These are phyloP conservation scores for Pholiota molesta DNA, from an alignment of 768 basidiomycete genomes.

Conservation along the genomic window DNA sequence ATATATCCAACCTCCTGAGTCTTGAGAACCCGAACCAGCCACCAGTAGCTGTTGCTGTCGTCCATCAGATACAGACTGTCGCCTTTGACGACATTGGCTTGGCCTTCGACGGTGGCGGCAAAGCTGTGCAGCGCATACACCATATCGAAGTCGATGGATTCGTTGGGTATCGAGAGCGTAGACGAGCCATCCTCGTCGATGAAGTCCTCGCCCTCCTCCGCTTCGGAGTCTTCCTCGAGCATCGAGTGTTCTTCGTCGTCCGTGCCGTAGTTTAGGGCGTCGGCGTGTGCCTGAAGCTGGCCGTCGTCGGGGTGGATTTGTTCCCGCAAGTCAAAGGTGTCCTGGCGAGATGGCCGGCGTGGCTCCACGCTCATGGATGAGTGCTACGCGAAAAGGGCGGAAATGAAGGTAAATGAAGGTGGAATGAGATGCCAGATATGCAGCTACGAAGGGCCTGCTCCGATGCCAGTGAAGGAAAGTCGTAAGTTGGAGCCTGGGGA, in stretches of 20 bases:
- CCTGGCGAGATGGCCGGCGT: conserved; percentile 38
- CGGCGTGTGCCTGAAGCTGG: conserved; percentile 43
- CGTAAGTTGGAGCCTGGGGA: neutral
- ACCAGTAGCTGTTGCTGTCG: conserved; percentile 99
- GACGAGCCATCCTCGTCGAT: conserved; percentile 80
- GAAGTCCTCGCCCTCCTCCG: conserved; percentile 76
- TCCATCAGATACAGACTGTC: conserved; percentile 97
- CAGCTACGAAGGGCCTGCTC: conserved; percentile 18
- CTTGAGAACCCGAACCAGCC: conserved; percentile 98
- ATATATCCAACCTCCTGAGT: conserved; percentile 99
- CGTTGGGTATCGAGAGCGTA: conserved; percentile 85
- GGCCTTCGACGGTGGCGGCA: conserved; percentile 96
- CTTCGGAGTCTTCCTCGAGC: conserved; percentile 83
- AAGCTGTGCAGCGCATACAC: conserved; percentile 96
- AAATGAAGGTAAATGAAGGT: conserved; percentile 18
- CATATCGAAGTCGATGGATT: conserved; percentile 91
- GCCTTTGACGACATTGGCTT: conserved; percentile 98
- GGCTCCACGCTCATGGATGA: conserved; percentile 31
- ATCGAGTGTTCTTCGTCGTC: conserved; percentile 83
- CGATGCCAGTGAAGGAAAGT: conserved; percentile 11
- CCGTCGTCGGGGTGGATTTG: conserved; percentile 58
- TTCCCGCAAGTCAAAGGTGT: conserved; percentile 75
- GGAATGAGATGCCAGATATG: conserved; percentile 13
- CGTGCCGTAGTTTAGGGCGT: conserved; percentile 44
- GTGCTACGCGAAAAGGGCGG: conserved; percentile 6